phyloP scores from a whole-genome alignment of 2,329 filamentous ascomycete genomes.

The Chaetothyriales sp. region DNA sequence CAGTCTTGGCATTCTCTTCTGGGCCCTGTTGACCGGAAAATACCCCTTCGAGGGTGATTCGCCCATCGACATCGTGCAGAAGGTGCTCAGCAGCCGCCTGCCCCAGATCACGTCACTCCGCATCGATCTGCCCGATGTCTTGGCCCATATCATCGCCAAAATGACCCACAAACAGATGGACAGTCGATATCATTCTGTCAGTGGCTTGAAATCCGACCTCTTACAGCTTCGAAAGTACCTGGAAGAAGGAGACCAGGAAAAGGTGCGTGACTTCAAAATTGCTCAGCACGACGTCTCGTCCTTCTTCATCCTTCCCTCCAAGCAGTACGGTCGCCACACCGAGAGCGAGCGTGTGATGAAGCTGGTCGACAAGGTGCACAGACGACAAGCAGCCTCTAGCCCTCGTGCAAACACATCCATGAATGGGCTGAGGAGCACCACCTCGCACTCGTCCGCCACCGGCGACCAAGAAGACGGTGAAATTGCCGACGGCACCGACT shows the following conservation, averaged over 20 bases:
- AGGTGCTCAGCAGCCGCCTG: constrained; percentile 66
- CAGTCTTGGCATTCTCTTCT: constrained; percentile 77
- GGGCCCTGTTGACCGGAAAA: constrained; percentile 67
- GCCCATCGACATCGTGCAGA: constrained; percentile 83
- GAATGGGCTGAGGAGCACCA: constrained; percentile 35
- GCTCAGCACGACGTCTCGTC: constrained; percentile 80
- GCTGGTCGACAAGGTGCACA: constrained; percentile 64
- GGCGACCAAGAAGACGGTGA: constrained; percentile 38
- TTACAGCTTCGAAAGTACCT: constrained; percentile 60
- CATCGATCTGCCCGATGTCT: constrained; percentile 68
- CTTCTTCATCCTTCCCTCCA: constrained; percentile 72
- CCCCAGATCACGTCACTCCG: constrained; percentile 63
- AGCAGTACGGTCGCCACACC: constrained; percentile 64
- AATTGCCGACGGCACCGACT: constrained; percentile 40
- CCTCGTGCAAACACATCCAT: constrained; percentile 23
- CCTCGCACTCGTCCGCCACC: constrained; percentile 41
- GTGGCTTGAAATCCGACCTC: constrained; percentile 72
- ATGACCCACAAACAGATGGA: constrained; percentile 81
- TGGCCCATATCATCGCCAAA: constrained; percentile 74
- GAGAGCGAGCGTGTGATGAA: constrained; percentile 58
- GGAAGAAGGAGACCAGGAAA: constrained; percentile 57
- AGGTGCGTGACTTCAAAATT: constrained; percentile 60
- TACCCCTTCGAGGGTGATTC: constrained; percentile 67
- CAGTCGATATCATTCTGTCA: constrained; percentile 80
- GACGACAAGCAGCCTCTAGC: constrained; percentile 39